A percentile compares a stretch with the other conserved stretches of the same genome.
These are phyloP conservation scores for Bolboschoenoplectus hybrid DNA, from an alignment of 202 grass and related monocot species.

Conservation along the genomic window DNA sequence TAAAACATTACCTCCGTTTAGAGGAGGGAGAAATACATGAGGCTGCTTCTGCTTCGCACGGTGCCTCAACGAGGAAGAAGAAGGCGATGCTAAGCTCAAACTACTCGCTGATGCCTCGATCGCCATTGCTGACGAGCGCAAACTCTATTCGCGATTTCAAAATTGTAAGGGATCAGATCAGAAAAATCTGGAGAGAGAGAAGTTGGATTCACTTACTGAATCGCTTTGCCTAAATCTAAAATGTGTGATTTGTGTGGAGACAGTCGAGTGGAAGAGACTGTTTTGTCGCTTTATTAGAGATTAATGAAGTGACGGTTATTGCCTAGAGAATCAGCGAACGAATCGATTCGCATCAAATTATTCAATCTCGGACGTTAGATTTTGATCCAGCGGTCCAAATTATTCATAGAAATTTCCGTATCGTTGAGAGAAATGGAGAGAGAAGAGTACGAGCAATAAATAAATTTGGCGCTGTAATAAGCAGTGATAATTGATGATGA, in stretches of 20 bases:
- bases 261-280: not conserved
- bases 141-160: not conserved
- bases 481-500: too few relatives aligned
- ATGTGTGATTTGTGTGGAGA: slow-evolving; percentile 14
- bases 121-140: slow-evolving; percentile 4
- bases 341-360: too few relatives aligned
- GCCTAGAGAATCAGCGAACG: too few relatives aligned
- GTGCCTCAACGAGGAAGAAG: not conserved
- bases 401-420: too few relatives aligned
- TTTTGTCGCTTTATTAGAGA: not conserved
- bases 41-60: slow-evolving; percentile 7
- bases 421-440: too few relatives aligned
- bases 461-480: too few relatives aligned
- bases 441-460: too few relatives aligned
- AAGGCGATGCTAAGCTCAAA: slow-evolving; percentile 11
- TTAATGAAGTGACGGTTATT: not conserved
- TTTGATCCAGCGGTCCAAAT: too few relatives aligned
- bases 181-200: not conserved
- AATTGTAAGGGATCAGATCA: not conserved
- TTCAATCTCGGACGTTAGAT: too few relatives aligned
- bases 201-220: not conserved
- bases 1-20: slow-evolving; percentile 26
- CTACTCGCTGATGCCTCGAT: slow-evolving; percentile 28
- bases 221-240: not conserved
- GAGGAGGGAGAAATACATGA: slow-evolving; percentile 17